These are phyloP conservation scores for Puccinellia tenuiflora DNA, from an alignment of 176 grass and related monocot genomes.

Conservation along the genomic window DNA sequence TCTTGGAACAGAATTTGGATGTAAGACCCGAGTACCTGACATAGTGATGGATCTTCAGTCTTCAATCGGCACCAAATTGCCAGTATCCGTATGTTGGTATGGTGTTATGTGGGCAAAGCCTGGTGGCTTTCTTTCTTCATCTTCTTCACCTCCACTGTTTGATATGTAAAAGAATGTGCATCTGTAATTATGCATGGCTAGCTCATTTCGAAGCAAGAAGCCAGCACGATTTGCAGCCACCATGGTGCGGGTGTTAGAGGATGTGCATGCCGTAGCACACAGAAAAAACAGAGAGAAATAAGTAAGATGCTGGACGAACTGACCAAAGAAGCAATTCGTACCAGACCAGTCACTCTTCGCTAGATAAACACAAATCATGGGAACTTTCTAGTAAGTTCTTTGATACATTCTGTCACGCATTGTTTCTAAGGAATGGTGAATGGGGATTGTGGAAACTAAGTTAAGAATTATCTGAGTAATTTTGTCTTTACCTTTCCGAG, in stretches of 20 bases:
- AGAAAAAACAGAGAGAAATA: conserved; percentile 9
- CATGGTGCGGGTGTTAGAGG: not conserved
- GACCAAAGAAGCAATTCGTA: not conserved
- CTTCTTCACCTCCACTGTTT: not conserved
- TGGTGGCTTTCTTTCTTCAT: not conserved
- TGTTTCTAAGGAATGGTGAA: no score
- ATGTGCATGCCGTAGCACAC: conserved; percentile 26
- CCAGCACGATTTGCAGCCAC: conserved; percentile 30
- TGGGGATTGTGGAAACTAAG: no score
- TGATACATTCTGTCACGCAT: no score
- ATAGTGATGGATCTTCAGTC: not conserved
- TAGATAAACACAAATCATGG: no score
- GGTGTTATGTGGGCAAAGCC: conserved; percentile 13
- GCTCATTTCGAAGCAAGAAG: conserved; percentile 15
- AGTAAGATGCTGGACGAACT: not conserved
- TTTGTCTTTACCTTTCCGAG: no score
- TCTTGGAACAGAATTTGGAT: no score
- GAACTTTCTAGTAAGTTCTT: no score
- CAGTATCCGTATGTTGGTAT: not conserved
- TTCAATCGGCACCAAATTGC: not conserved
- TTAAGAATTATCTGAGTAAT: no score
- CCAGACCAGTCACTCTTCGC: no score
- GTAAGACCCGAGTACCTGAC: not conserved
- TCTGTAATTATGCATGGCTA: not conserved
- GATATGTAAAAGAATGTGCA: not conserved